Base-by-base conservation (phyloP, 2,329 filamentous ascomycete species). In the Cladorrhinum sp. region DNA sequence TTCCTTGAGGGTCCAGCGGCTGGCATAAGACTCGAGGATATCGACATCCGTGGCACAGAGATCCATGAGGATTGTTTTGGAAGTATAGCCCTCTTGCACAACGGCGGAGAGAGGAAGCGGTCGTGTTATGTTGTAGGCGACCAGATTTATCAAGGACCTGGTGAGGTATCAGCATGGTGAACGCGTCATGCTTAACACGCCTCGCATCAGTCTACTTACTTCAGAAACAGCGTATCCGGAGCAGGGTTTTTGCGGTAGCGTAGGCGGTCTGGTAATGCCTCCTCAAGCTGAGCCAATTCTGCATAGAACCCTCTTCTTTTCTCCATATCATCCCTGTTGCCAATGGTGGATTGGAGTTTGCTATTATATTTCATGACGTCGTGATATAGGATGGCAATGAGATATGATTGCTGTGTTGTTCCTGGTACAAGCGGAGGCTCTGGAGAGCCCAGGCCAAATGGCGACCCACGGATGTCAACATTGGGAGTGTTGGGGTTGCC, bases 111-210 rank as follows among this genome's bases (percentile, higher is more conserved):
- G 28, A 18, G 51, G 57, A 1, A 64, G 54, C 1, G 62, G 62
- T 2, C 62, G 56, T 49, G 61, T 23, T 39, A 64, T 46, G 54
- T 59, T 59, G 54, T 57, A 58, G 10, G 62, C 62, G 6, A 58
- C 49, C 4, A 62, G 30, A 49, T 62, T 57, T 18, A 60, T 23
- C 4, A 55, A 28, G 12, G 39, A 20, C 26, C 56, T 39, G 52
- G 10, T 55, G 16, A 39, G 3, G 12, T 46, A 4, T 46, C 42
- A 36, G 33, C 12, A 42, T 42, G 36, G 10, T 7, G 3, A 42
- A 16, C 10, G 26, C 26, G 5, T 30, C 26, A n/a, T n/a, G n/a
- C n/a, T n/a, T n/a, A n/a, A n/a, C n/a, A n/a, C n/a, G n/a, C n/a
- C n/a, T n/a, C n/a, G n/a, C n/a, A n/a, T n/a, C n/a, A n/a, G n/a